phyloP scores from a whole-genome alignment of 2,329 filamentous ascomycete genomes.

The Niveomyces coronatus region DNA sequence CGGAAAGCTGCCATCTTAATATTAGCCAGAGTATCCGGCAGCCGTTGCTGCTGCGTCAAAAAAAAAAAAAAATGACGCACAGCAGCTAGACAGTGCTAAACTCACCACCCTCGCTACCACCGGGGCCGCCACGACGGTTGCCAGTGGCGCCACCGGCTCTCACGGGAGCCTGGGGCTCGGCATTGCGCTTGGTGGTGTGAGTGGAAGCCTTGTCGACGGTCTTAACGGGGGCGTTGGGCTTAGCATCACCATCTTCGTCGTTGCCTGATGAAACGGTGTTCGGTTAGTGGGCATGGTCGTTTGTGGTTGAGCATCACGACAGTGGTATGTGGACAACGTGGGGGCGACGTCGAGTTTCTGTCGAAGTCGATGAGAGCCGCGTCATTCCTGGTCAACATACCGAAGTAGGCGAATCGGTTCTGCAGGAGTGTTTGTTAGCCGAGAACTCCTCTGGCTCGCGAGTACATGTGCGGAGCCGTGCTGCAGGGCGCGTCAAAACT shows the following conservation, averaged over 20 bases:
- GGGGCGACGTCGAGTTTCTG: slow-evolving; percentile 7
- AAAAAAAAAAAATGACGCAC: slow-evolving; percentile 4
- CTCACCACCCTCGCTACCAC: slow-evolving; percentile 83
- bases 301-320: background rate
- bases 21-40: slow-evolving; percentile 10
- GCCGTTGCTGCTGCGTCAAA: slow-evolving; percentile 1
- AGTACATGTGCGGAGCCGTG: too few species aligned
- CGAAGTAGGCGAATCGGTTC: slow-evolving; percentile 98
- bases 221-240: slow-evolving; percentile 76
- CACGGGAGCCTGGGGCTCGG: slow-evolving; percentile 59
- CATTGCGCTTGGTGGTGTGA: slow-evolving; percentile 76
- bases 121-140: slow-evolving; percentile 46
- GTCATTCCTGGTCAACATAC: slow-evolving; percentile 62
- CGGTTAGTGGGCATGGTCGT: slow-evolving; percentile 6
- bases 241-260: slow-evolving; percentile 51
- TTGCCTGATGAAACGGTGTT: slow-evolving; percentile 36
- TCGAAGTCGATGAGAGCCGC: too few species aligned
- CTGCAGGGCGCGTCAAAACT: background rate
- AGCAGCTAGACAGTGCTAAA: slow-evolving; percentile 8
- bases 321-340: background rate
- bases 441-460: too few species aligned
- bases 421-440: slow-evolving; percentile 31
- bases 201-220: slow-evolving; percentile 74
- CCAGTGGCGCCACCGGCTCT: slow-evolving; percentile 30
- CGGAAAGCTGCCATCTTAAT: slow-evolving; percentile 59